A percentile compares a stretch with the other conserved stretches of the same genome.
Evolutionary conservation across 352 stramenopile species (phyloP).

Genomic region (Pythium pyrilobum): DNA sequence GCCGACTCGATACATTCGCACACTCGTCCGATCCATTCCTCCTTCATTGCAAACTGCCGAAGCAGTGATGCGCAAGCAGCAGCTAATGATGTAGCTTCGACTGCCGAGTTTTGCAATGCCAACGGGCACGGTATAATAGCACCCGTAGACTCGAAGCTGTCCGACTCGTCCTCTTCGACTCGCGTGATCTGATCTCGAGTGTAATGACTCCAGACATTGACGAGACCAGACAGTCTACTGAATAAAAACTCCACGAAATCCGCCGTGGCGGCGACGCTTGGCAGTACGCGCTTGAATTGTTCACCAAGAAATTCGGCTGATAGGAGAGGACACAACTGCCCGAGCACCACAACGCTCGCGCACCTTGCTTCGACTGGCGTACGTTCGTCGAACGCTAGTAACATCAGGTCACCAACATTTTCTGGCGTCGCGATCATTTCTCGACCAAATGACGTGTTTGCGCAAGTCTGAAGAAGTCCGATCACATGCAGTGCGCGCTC

Average conservation of each 20-base stretch:
- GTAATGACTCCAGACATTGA: conserved; percentile 46
- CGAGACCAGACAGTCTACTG: conserved; percentile 17
- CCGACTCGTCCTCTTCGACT: conserved; percentile 6
- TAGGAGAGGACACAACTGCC: conserved; percentile 32
- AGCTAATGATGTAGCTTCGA: conserved; percentile 35
- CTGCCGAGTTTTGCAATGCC: conserved; percentile 38
- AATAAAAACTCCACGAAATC: conserved; percentile 41
- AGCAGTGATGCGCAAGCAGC: conserved; percentile 48
- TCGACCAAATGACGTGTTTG: conserved; percentile 45
- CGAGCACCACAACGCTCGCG: conserved; percentile 38
- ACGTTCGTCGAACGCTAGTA: conserved; percentile 44
- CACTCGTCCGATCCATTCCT: background rate
- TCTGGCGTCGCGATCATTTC: conserved; percentile 46
- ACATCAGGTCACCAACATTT: conserved; percentile 58
- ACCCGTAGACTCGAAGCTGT: background rate
- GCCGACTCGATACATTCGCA: conserved; percentile 7
- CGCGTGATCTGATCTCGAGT: background rate
- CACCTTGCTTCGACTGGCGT: conserved; percentile 44
- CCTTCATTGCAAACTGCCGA: conserved; percentile 13
- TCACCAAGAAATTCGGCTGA: conserved; percentile 28
- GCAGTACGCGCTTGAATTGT: conserved; percentile 28
- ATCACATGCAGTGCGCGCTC: conserved; percentile 67
- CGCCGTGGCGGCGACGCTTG: background rate
- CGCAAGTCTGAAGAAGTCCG: conserved; percentile 54
- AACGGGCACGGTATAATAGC: conserved; percentile 11